Conservation (phyloP, 78 protist species). For the Creolimax fragrantissima region DNA sequence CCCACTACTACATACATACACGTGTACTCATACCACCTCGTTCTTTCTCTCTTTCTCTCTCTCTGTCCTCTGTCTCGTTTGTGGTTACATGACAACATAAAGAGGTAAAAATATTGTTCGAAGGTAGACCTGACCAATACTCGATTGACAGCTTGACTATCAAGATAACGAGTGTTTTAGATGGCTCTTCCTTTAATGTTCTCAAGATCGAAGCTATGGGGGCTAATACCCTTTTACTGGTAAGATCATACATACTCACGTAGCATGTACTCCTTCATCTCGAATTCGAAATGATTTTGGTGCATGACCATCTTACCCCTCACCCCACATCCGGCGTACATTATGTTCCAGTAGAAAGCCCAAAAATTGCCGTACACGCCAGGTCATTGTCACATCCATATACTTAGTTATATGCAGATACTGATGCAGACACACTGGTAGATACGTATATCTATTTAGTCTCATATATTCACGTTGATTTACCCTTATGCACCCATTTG, state of each 20-base stretch:
- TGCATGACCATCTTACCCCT: not conserved
- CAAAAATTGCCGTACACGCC: no score
- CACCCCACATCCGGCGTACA: not conserved
- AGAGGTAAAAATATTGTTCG: not conserved
- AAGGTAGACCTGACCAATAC: not conserved
- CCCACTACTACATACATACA: not conserved
- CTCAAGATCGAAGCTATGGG: no score
- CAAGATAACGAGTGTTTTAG: not conserved
- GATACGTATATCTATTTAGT: not conserved
- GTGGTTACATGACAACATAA: not conserved
- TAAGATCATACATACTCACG: not conserved
- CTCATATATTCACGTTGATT: not conserved
- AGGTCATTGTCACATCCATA: not conserved
- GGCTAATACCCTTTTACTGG: not conserved
- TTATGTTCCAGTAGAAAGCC: not conserved
- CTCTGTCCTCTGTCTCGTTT: not conserved
- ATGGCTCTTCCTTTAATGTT: not conserved
- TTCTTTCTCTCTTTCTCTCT: no score
- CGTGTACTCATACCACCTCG: no score
- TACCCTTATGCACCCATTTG: not conserved
- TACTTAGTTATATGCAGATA: not conserved
- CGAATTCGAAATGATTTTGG: not conserved
- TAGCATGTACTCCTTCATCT: not conserved
- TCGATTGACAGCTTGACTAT: not conserved
- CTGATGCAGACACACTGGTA: not conserved